Evolutionary conservation across 2,329 filamentous ascomycete species (phyloP).

Genomic region (Aspergillus sp.): DNA sequence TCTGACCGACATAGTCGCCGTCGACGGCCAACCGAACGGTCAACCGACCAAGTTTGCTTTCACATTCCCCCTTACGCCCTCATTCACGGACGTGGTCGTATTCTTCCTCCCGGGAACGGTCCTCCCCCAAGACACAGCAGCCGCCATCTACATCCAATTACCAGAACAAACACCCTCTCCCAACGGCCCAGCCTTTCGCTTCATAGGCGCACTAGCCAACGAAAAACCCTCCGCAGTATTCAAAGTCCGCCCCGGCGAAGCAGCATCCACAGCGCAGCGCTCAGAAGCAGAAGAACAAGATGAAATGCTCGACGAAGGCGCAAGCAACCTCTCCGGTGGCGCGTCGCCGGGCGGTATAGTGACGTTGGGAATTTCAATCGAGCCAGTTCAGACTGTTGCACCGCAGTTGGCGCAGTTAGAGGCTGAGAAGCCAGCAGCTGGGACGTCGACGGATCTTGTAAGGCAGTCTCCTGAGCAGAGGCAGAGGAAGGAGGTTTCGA

Average conservation of each 20-base stretch:
- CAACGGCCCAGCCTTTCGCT: conserved; percentile 58
- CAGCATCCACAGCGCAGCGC: conserved; percentile 14
- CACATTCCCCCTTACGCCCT: conserved; percentile 56
- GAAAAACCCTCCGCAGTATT: conserved; percentile 92
- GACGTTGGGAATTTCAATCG: conserved; percentile 75
- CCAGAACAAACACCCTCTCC: conserved; percentile 36
- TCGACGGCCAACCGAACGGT: conserved; percentile 47
- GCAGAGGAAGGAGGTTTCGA: conserved; percentile 47
- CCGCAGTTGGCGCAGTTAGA: conserved; percentile 58
- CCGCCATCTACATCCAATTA: conserved; percentile 83
- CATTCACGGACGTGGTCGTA: conserved; percentile 70
- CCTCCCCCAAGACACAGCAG: conserved; percentile 69
- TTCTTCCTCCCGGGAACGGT: conserved; percentile 75
- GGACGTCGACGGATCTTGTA: conserved; percentile 23
- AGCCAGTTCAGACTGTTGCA: conserved; percentile 65
- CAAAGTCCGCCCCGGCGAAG: conserved; percentile 50
- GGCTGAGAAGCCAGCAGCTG: conserved; percentile 18
- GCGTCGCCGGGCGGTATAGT: conserved; percentile 43
- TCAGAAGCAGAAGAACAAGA: conserved; percentile 32
- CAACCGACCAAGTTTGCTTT: conserved; percentile 59
- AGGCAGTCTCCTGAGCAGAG: conserved; percentile 18
- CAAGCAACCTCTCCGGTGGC: conserved; percentile 17
- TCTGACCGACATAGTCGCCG: conserved; percentile 47
- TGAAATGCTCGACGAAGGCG: conserved; percentile 44
- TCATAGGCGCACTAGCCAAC: conserved; percentile 81